Evolutionary conservation across 257 asterid species (phyloP).

Genomic region (Scutellaria minor): DNA sequence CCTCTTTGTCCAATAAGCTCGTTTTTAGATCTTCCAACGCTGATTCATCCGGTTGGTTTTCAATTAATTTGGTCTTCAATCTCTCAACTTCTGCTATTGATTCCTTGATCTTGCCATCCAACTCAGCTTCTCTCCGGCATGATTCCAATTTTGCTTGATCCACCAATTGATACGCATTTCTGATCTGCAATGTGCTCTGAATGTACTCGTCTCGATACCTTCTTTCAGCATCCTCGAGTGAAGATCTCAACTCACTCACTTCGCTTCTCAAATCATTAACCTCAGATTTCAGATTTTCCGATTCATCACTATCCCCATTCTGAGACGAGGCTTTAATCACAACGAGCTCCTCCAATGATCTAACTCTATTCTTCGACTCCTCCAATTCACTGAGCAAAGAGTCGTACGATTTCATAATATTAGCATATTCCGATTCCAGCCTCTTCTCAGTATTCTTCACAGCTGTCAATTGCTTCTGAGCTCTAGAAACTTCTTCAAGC

Average conservation of each 20-base stretch:
- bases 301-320: constrained; percentile 29
- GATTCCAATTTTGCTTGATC: constrained; percentile 63
- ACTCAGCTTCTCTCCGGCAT: constrained; percentile 50
- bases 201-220: constrained; percentile 70
- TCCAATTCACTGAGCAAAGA: constrained; percentile 64
- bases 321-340: constrained; percentile 20
- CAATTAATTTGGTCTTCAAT: constrained; percentile 45
- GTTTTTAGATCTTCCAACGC: constrained; percentile 47
- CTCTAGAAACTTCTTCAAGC: constrained; percentile 51
- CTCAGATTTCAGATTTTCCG: constrained; percentile 37
- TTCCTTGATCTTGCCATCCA: constrained; percentile 50
- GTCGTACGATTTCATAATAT: constrained; percentile 43
- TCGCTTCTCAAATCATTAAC: constrained; percentile 47
- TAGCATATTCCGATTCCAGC: constrained; percentile 47
- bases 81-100: constrained; percentile 54
- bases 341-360: constrained; percentile 63
- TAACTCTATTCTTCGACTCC: constrained; percentile 55
- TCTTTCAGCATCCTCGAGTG: constrained; percentile 68
- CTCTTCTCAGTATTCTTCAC: constrained; percentile 50
- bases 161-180: constrained; percentile 62
- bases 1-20: constrained; percentile 53
- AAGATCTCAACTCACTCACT: constrained; percentile 50
- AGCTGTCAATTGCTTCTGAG: constrained; percentile 59
- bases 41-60: constrained; percentile 39
- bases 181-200: constrained; percentile 68